These are phyloP conservation scores for Neurospora intermedia DNA, from an alignment of 495 filamentous ascomycete genomes.

Conservation along the genomic window DNA sequence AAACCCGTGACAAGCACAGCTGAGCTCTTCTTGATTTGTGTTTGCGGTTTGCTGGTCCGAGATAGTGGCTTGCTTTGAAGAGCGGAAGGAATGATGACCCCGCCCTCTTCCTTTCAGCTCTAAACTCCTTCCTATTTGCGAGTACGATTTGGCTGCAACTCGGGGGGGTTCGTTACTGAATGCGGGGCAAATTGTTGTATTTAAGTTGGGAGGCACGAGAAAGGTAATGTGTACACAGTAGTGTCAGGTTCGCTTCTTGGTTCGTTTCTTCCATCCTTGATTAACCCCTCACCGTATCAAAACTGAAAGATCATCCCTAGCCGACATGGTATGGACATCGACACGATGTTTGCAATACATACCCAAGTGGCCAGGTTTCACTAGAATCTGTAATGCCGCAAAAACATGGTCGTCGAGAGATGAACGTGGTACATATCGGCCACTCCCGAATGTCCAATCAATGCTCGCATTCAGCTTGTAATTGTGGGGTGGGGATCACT, in stretches of 20 bases:
- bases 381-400: too few species aligned
- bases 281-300: not conserved
- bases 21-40: not conserved
- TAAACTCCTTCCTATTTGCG: not conserved
- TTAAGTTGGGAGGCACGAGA: too few species aligned
- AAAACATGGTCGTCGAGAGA: not conserved
- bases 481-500: not conserved
- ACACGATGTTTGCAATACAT: not conserved
- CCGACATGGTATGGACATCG: not conserved
- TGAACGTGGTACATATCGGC: not conserved
- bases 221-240: too few species aligned
- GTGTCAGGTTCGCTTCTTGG: too few species aligned
- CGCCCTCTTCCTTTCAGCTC: too few species aligned
- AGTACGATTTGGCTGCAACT: not conserved
- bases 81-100: not conserved
- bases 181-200: not conserved
- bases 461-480: not conserved
- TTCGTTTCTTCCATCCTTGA: too few species aligned
- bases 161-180: not conserved
- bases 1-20: not conserved
- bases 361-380: too few species aligned
- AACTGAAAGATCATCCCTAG: not conserved
- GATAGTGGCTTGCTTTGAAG: not conserved
- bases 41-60: not conserved
- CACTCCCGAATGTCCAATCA: not conserved